Base-by-base conservation (phyloP, 169 alveolate species). In the Cryptosporidium andersoni region DNA sequence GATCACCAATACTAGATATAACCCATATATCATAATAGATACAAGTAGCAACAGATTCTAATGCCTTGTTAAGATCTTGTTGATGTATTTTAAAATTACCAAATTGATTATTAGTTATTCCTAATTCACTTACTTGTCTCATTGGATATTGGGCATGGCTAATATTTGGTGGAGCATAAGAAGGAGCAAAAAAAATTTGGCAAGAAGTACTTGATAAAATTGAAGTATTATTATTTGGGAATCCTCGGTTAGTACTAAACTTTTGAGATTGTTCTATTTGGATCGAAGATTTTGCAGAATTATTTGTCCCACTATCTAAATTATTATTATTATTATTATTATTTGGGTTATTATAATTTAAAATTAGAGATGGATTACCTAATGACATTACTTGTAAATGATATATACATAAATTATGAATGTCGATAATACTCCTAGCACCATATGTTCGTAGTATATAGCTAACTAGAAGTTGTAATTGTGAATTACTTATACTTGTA, bases 21-120 rank as follows among this genome's bases (percentile, higher is more conserved):
- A 74, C 74, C 85, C 85, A 74, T 16, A 74, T 64, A 43, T 74
- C 85, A n/a, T 60, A 66, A 74, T 58, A 74, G 9, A 74, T 36
- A 45, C 45, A 47, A 25, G 67, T 74, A 40, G 85, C 85, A 45
- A 74, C 60, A 9, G 43, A 58, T 74, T 74, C 85, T 40, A 74
- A 64, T 45, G 85, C 55, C 36, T 52, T 74, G 9, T 56, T 60
- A n/a, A 74, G 40, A 25, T 74, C 85, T 49, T 74, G 74, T 40
- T 45, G 55, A 48, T 45, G 55, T n/a, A 74, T 74, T 74, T 74
- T 74, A 25, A 58, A 34, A 39, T 66, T 45, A 34, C 51, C 3
- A 25, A 68, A 55, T 14, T 58, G 36, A 16, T 56, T 74, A 47
- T 66, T 45, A 55, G 55, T 74, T 11, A 74, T 63, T 43, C 60